phyloP scores from a whole-genome alignment of 768 basidiomycete species.

The Hericium erinaceus region DNA sequence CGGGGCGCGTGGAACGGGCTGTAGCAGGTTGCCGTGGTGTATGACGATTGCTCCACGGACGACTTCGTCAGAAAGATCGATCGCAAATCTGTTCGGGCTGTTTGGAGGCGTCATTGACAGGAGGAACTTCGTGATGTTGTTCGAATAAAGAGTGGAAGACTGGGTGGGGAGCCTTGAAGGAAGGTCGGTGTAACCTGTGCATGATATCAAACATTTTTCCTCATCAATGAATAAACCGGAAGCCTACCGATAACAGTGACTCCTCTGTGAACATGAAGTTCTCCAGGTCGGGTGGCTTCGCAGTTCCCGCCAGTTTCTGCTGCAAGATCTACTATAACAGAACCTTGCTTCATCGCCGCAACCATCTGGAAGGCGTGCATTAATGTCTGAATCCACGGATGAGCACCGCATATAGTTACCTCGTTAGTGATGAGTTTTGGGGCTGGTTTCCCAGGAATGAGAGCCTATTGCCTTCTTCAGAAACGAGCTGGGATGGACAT shows the following conservation, averaged over 20 bases:
- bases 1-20: slow-evolving; percentile 57
- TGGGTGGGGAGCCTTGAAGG: slow-evolving; percentile 86
- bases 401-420: slow-evolving; percentile 16
- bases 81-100: slow-evolving; percentile 46
- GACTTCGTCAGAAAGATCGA: slow-evolving; percentile 79
- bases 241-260: slow-evolving; percentile 71
- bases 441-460: slow-evolving; percentile 81
- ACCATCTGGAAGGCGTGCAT: slow-evolving; percentile 43
- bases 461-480: slow-evolving; percentile 35
- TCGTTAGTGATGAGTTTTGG: slow-evolving; percentile 78
- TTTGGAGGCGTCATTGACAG: slow-evolving; percentile 51
- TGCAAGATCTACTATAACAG: slow-evolving; percentile 79
- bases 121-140: slow-evolving; percentile 86
- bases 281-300: slow-evolving; percentile 70
- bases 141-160: slow-evolving; percentile 83
- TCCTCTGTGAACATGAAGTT: slow-evolving; percentile 57
- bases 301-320: slow-evolving; percentile 90
- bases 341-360: slow-evolving; percentile 86
- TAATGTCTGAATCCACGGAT: neutral
- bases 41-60: slow-evolving; percentile 72
- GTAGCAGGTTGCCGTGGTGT: slow-evolving; percentile 55
- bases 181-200: slow-evolving; percentile 69
- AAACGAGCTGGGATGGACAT: neutral
- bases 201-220: neutral
- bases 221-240: too few relatives aligned